Conservation (phyloP, 73 alveolate genomes). For the Effrenium voratum region DNA sequence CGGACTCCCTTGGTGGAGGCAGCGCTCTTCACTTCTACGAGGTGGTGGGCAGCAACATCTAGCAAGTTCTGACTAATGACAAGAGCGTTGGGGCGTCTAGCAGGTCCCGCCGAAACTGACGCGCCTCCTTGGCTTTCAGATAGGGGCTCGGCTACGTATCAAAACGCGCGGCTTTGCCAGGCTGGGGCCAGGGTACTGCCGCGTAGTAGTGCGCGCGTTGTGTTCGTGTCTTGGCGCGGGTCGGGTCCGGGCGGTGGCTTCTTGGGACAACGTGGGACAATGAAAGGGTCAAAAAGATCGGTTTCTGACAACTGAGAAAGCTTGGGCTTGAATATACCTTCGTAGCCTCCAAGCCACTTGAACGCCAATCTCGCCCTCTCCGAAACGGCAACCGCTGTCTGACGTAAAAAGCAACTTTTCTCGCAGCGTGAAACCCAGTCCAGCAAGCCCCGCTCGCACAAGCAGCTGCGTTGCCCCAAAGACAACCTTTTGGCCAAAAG, state of each 20-base stretch:
- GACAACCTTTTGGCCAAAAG: background rate
- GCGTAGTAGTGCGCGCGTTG: background rate
- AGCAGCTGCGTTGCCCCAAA: background rate
- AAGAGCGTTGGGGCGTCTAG: background rate
- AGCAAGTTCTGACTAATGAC: background rate
- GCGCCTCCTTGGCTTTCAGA: background rate
- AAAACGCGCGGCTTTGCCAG: background rate
- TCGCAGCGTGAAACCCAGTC: background rate
- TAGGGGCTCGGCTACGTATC: background rate
- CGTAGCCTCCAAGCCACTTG: background rate
- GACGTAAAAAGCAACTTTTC: background rate
- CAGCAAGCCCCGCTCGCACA: background rate
- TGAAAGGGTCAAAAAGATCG: too few species aligned
- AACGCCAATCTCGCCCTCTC: background rate
- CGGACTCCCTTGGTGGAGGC: too few species aligned
- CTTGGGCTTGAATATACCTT: too few species aligned
- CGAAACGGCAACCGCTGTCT: background rate
- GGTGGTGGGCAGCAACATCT: background rate
- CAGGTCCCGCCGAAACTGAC: background rate
- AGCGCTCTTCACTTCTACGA: too few species aligned
- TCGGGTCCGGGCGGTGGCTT: too few species aligned
- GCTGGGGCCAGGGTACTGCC: background rate
- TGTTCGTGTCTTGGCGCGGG: too few species aligned
- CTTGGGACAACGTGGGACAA: too few species aligned
- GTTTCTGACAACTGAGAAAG: too few species aligned